Evolutionary conservation across 2,329 filamentous ascomycete genomes (phyloP).

Genomic region (Lomentospora prolificans): DNA sequence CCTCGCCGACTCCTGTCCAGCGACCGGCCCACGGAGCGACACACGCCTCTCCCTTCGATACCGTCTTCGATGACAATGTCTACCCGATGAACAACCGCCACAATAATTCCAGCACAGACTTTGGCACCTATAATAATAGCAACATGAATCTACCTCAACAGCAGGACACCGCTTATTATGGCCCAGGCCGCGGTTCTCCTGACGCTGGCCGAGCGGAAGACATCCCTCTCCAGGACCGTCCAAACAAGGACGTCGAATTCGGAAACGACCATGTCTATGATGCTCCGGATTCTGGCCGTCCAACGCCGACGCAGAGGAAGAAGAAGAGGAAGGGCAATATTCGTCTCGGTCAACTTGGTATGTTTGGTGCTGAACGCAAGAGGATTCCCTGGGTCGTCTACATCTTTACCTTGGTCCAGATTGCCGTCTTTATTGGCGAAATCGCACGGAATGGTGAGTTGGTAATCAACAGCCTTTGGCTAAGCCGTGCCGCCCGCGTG

Average conservation of each 20-base stretch:
- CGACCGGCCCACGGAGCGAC: conserved; percentile 24
- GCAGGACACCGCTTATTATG: conserved; percentile 49
- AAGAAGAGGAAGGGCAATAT: conserved; percentile 35
- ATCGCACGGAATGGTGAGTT: conserved; percentile 70
- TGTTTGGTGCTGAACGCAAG: conserved; percentile 45
- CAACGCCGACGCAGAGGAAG: conserved; percentile 11
- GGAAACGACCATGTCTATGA: conserved; percentile 55
- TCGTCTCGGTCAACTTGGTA: conserved; percentile 48
- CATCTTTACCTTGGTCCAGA: conserved; percentile 63
- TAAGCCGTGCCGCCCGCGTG: too few relatives aligned
- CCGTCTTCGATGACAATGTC: conserved; percentile 57
- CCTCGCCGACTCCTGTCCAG: conserved; percentile 14
- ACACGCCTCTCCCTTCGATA: conserved; percentile 48
- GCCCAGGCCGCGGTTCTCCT: conserved; percentile 28
- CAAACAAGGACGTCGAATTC: conserved; percentile 30
- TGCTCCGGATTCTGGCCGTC: conserved; percentile 26
- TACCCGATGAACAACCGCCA: conserved; percentile 40
- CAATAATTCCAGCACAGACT: conserved; percentile 14
- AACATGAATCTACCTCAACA: conserved; percentile 14
- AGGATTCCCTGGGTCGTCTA: conserved; percentile 75
- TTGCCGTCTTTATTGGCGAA: conserved; percentile 82
- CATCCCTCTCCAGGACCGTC: conserved; percentile 46
- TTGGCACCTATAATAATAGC: conserved; percentile 14
- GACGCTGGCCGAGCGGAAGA: conserved; percentile 32
- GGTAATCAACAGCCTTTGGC: too few relatives aligned